Conservation (phyloP, 768 basidiomycete genomes). For the Cystofilobasidium capitatum region DNA sequence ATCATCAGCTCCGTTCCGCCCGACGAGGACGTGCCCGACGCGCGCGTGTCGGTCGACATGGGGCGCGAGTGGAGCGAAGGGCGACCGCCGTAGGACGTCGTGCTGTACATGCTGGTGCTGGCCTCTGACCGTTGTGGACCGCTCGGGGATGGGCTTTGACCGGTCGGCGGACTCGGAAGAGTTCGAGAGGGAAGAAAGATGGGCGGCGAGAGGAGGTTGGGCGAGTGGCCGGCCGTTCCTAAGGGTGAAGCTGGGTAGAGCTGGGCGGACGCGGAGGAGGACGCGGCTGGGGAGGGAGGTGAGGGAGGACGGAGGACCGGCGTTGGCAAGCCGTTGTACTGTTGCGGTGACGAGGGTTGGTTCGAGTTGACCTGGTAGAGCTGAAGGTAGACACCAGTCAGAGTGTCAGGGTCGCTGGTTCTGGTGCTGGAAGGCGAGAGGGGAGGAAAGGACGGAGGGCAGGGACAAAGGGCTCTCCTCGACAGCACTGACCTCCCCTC, state of each 20-base stretch:
- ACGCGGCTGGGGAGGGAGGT: background rate
- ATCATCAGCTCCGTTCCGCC: conserved; percentile 66
- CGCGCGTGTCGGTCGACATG: background rate
- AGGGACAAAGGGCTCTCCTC: background rate
- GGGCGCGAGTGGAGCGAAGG: background rate
- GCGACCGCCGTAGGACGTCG: background rate
- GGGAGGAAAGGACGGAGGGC: background rate
- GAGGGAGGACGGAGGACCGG: background rate
- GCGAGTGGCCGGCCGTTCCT: conserved; percentile 18
- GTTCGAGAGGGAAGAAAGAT: conserved; percentile 2
- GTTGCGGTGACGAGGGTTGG: background rate
- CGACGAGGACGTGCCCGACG: background rate
- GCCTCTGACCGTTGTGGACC: background rate
- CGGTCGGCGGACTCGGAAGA: background rate
- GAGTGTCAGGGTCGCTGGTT: background rate
- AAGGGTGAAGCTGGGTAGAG: conserved; percentile 14
- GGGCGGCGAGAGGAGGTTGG: background rate
- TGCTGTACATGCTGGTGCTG: background rate
- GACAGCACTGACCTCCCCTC: background rate
- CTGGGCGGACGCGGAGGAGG: background rate
- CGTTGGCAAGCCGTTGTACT: background rate
- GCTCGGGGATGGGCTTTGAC: background rate
- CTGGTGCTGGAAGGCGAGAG: background rate
- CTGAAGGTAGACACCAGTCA: background rate
- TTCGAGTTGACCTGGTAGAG: background rate